phyloP scores from a whole-genome alignment of 495 filamentous ascomycete genomes.

The Venustampulla echinocandica region DNA sequence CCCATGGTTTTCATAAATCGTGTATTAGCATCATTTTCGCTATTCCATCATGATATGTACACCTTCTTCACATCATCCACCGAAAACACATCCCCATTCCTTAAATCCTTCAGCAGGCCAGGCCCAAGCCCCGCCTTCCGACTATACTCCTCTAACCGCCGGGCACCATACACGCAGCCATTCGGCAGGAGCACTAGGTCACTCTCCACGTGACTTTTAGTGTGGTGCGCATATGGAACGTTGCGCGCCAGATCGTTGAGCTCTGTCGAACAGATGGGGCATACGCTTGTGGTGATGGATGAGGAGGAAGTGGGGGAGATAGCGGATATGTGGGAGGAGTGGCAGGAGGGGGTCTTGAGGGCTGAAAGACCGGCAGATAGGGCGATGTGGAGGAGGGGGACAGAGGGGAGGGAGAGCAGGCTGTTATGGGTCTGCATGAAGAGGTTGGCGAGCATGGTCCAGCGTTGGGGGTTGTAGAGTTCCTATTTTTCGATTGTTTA shows the following conservation, averaged over 20 bases:
- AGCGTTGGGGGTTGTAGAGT: conserved; percentile 64
- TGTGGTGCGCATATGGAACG: conserved; percentile 90
- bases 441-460: conserved; percentile 65
- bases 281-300: conserved; percentile 32
- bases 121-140: conserved; percentile 56
- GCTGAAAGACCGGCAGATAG: conserved; percentile 86
- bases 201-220: conserved; percentile 80
- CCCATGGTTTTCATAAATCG: too few species aligned
- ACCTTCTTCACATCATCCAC: conserved; percentile 69
- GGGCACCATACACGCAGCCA: conserved; percentile 72
- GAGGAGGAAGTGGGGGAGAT: conserved; percentile 19
- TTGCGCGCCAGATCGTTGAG: conserved; percentile 81
- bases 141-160: conserved; percentile 65
- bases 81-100: conserved; percentile 58
- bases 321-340: conserved; percentile 44
- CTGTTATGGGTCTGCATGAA: conserved; percentile 83
- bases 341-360: conserved; percentile 91
- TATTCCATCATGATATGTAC: conserved; percentile 81
- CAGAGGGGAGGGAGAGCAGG: conserved; percentile 71
- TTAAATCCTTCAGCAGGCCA: conserved; percentile 73
- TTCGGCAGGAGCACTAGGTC: conserved; percentile 86
- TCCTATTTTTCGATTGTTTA: conserved; percentile 36
- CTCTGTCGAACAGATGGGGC: conserved; percentile 92
- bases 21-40: too few species aligned
- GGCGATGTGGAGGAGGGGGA: conserved; percentile 85